A percentile compares a stretch with the other conserved stretches of the same genome.
phyloP scores from a whole-genome alignment of 164 flowering plant genomes.

The Saururus chinensis region DNA sequence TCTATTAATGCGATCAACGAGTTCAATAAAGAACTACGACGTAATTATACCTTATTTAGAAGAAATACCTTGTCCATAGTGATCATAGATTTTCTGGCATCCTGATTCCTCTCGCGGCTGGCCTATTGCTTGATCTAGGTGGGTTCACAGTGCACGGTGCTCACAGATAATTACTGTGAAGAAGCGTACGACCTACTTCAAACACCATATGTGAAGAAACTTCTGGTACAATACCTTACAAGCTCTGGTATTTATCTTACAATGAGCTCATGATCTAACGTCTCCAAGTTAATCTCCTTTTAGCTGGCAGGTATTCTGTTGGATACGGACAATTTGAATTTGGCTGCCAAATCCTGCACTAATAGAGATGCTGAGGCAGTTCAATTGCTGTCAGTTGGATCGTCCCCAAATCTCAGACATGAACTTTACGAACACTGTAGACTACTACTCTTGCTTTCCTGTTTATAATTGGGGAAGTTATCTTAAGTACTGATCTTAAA shows the following conservation, averaged over 20 bases:
- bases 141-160: slow-evolving; percentile 55
- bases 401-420: slow-evolving; percentile 39
- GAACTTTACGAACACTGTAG: slow-evolving; percentile 49
- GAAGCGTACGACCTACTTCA: slow-evolving; percentile 70
- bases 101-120: not conserved
- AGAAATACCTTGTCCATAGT: too few species aligned
- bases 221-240: slow-evolving; percentile 30
- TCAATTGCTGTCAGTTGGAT: slow-evolving; percentile 53
- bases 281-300: not conserved
- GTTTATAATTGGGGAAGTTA: not conserved
- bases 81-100: too few species aligned
- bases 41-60: too few species aligned
- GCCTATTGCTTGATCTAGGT: slow-evolving; percentile 22
- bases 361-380: slow-evolving; percentile 71
- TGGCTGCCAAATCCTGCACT: slow-evolving; percentile 25
- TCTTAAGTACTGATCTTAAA: not conserved
- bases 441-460: not conserved
- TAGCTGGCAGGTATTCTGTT: slow-evolving; percentile 66
- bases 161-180: slow-evolving; percentile 77
- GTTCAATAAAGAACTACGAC: too few species aligned
- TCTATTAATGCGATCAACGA: too few species aligned
- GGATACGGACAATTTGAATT: slow-evolving; percentile 49
- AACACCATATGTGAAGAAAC: slow-evolving; percentile 40
- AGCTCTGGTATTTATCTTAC: not conserved
- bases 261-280: not conserved